A percentile compares a stretch with the other conserved stretches of the same genome.
phyloP scores from a whole-genome alignment of 192 early-diverging fungal genomes.

The Dimargaris verticillata region DNA sequence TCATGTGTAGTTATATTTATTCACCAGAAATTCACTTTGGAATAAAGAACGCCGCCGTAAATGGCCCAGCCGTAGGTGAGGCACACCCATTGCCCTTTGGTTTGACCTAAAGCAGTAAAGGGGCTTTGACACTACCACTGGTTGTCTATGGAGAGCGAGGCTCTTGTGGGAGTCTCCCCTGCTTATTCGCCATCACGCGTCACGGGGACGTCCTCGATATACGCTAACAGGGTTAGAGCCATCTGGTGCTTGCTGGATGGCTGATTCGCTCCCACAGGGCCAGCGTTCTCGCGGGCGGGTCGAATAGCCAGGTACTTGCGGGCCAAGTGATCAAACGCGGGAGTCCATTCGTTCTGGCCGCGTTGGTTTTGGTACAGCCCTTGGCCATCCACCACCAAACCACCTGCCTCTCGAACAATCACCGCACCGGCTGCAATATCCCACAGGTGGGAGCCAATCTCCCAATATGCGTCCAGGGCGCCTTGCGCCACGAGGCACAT shows the following conservation, averaged over 20 bases:
- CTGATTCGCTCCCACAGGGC: neutral
- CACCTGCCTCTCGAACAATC: constrained; percentile 73
- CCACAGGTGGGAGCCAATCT: constrained; percentile 61
- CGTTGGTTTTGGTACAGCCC: constrained; percentile 18
- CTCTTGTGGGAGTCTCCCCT: too few species aligned
- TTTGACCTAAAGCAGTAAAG: too few species aligned
- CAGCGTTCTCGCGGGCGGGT: constrained; percentile 19
- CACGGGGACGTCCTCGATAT: constrained; percentile 5
- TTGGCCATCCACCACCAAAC: constrained; percentile 46
- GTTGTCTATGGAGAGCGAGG: too few species aligned
- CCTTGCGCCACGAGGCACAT: constrained; percentile 71
- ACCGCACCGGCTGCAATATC: constrained; percentile 80
- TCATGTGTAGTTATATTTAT: too few species aligned
- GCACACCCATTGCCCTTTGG: too few species aligned
- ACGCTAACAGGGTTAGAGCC: constrained; percentile 6
- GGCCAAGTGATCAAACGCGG: constrained; percentile 22
- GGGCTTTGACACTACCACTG: too few species aligned
- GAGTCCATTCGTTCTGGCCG: neutral
- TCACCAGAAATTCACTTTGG: too few species aligned
- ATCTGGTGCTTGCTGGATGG: constrained; percentile 12
- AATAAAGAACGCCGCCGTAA: too few species aligned
- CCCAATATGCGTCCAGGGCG: constrained; percentile 78
- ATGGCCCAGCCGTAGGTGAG: too few species aligned
- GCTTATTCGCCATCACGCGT: constrained; percentile 2
- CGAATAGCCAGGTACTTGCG: constrained; percentile 39